Evolutionary conservation across 345 rosid species (phyloP).

Genomic region (Zanthoxylum bungeanum): DNA sequence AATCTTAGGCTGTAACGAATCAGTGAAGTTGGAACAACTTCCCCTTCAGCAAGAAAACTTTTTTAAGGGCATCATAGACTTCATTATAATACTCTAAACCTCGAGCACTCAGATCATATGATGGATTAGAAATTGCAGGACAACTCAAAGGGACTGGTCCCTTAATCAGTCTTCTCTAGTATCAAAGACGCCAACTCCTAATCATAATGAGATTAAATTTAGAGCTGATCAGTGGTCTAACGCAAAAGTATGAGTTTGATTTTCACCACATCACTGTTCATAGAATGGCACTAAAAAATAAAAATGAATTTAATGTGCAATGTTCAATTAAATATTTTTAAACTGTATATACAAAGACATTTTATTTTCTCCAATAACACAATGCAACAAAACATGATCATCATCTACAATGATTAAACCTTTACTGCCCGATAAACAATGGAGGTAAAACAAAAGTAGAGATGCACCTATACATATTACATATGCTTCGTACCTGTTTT

Average conservation of each 20-base stretch:
- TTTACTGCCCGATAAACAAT: neutral
- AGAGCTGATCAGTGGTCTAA: neutral
- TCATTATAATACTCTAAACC: neutral
- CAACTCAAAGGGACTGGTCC: neutral
- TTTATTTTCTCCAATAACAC: neutral
- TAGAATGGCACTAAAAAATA: neutral
- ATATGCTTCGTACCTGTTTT: constrained; percentile 58
- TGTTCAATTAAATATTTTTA: neutral
- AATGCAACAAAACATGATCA: neutral
- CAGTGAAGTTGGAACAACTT: neutral
- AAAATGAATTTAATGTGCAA: neutral
- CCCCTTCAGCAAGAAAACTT: neutral
- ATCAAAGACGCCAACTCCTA: neutral
- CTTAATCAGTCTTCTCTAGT: neutral
- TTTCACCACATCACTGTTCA: neutral
- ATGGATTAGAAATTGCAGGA: neutral
- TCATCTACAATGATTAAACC: constrained; percentile 4
- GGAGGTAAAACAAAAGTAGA: neutral
- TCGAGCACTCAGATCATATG: neutral
- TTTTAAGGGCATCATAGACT: neutral
- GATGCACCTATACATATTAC: neutral
- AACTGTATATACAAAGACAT: neutral
- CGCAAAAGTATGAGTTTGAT: neutral
- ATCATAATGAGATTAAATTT: neutral
- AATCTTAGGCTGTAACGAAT: neutral